phyloP scores from a whole-genome alignment of 345 rosid genomes.

The Eucalyptus albens region DNA sequence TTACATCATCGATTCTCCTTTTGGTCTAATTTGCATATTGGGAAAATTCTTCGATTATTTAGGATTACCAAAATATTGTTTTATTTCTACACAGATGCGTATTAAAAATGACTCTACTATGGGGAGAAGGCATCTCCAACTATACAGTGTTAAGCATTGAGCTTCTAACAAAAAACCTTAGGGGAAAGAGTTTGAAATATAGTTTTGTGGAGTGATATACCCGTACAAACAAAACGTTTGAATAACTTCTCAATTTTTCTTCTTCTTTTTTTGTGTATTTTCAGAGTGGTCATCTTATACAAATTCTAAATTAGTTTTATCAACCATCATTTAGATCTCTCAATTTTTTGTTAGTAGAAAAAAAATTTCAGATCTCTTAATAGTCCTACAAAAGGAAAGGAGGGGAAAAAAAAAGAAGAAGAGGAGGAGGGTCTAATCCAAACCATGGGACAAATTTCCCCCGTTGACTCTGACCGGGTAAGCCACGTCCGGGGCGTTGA shows the following conservation, averaged over 20 bases:
- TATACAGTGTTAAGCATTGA: neutral
- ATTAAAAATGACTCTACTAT: neutral
- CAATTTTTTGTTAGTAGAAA: neutral
- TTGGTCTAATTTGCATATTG: neutral
- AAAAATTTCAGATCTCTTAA: neutral
- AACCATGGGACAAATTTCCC: neutral
- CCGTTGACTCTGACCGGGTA: neutral
- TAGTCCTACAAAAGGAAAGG: neutral
- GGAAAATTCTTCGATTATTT: no score
- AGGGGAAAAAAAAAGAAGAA: neutral
- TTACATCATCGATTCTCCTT: neutral
- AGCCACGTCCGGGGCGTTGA: neutral
- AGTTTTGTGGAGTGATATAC: neutral
- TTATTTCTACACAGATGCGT: accelerated
- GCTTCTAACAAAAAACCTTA: neutral
- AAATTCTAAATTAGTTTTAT: neutral
- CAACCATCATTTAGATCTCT: neutral
- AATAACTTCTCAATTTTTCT: neutral
- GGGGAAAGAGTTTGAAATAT: neutral
- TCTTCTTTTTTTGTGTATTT: accelerated
- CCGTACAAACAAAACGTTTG: no score
- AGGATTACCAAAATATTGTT: no score
- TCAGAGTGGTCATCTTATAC: neutral
- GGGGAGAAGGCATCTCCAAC: neutral
- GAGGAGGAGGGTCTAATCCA: no score